Evolutionary conservation across 495 filamentous ascomycete species (phyloP), one percentile per base, ranked within the genome.

Genomic region (Penicillium canariense): DNA sequence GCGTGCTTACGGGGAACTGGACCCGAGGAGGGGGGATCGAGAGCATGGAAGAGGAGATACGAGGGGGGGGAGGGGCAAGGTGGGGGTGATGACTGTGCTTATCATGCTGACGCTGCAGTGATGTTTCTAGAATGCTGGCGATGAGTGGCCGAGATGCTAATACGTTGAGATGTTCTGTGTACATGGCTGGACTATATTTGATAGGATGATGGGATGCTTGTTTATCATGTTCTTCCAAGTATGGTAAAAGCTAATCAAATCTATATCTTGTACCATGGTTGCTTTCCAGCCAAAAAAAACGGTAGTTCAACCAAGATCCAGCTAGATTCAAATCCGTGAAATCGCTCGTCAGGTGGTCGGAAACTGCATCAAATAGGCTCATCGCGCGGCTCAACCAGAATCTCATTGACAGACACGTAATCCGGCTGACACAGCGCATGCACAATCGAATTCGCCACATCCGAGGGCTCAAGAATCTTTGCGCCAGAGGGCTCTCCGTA

Each of bases 341-440:
- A 18, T 20, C 18, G 4, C 18, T 22, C 3, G 20, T 9, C 2
- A n/a, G n/a, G n/a, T n/a, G n/a, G n/a, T n/a, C n/a, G n/a, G n/a
- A n/a, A n/a, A n/a, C n/a, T n/a, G n/a, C n/a, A 40, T 58, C 65
- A 88, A 56, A 87, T 87, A 30, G 85, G 84, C 70, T 88, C 84
- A 63, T 87, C 84, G 35, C 85, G 68, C 1, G 85, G 84, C 71
- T 88, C 85, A 65, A 88, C 84, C 70, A 88, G 58, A 25, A 88
- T 77, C 69, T 88, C 85, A 60, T 88, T 88, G 0, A 88, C 81
- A 52, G 84, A 80, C 17, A 88, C 84, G 70, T 87, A 78, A 38
- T 77, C 72, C 5, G 84, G 85, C 67, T 87, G 84, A 14, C 70
- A 71, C 39, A 87, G 61, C 1, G 84, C 85, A 63, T 83, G 85